phyloP scores from a whole-genome alignment of 2,329 filamentous ascomycete species.

The Purpureocillium lavendulum region DNA sequence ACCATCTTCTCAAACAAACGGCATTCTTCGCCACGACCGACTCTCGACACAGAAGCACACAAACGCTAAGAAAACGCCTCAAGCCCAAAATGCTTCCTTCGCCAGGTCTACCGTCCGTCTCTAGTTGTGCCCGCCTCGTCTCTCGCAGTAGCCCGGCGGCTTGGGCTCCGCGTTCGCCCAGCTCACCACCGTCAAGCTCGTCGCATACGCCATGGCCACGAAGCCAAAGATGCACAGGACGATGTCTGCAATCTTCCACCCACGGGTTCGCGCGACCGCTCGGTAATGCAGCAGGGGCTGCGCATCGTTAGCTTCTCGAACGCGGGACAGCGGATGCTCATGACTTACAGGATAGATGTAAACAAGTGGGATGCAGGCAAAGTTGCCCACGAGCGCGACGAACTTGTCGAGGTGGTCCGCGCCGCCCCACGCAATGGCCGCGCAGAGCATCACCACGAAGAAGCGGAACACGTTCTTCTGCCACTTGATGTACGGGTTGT shows the following conservation, averaged over 20 bases:
- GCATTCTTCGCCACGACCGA: too few relatives aligned
- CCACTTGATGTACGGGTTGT: slow-evolving; percentile 98
- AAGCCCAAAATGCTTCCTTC: neutral
- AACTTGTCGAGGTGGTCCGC: slow-evolving; percentile 96
- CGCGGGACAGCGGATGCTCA: neutral
- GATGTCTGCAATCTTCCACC: slow-evolving; percentile 66
- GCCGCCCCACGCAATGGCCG: slow-evolving; percentile 82
- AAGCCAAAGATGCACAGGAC: slow-evolving; percentile 73
- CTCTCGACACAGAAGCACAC: too few relatives aligned
- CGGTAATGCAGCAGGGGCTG: slow-evolving; percentile 89
- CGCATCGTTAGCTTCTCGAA: slow-evolving; percentile 21
- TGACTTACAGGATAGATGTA: slow-evolving; percentile 91
- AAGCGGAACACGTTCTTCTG: slow-evolving; percentile 98
- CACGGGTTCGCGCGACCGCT: slow-evolving; percentile 61
- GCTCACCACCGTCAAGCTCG: slow-evolving; percentile 73
- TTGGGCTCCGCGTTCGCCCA: slow-evolving; percentile 59
- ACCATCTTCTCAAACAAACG: too few relatives aligned
- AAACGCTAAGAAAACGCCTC: too few relatives aligned
- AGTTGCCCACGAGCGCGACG: slow-evolving; percentile 90
- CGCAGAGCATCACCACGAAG: slow-evolving; percentile 80
- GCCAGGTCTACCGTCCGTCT: slow-evolving; percentile 1
- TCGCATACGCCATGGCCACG: slow-evolving; percentile 87
- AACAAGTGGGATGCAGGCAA: slow-evolving; percentile 93
- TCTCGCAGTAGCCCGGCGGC: slow-evolving; percentile 47
- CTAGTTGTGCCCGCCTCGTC: slow-evolving; percentile 14